phyloP scores from a whole-genome alignment of 306 rosid genomes.

The Corylus avellana region DNA sequence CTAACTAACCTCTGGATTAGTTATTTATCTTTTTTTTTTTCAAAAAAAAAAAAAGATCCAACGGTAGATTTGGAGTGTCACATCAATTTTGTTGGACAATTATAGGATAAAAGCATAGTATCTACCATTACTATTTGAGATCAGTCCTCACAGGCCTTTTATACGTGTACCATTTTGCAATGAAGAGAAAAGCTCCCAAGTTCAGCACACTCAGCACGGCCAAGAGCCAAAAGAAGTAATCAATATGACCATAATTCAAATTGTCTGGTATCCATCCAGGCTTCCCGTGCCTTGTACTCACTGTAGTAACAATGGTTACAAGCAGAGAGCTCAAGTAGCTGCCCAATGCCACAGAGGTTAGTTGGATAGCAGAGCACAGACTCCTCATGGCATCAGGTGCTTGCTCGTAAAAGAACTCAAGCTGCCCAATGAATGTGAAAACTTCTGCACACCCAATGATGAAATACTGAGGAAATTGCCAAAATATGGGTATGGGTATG shows the following conservation, averaged over 20 bases:
- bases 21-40: too few species aligned
- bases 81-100: too few species aligned
- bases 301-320: constrained; percentile 40
- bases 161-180: constrained; percentile 57
- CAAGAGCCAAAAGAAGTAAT: constrained; percentile 54
- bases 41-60: too few species aligned
- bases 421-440: constrained; percentile 42
- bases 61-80: too few species aligned
- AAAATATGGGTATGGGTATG: constrained; percentile 48
- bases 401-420: constrained; percentile 57
- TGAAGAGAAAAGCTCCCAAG: constrained; percentile 37
- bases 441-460: constrained; percentile 57
- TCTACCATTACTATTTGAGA: too few species aligned
- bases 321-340: constrained; percentile 56
- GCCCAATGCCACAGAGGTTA: constrained; percentile 48
- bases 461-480: constrained; percentile 61
- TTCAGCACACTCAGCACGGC: constrained; percentile 44
- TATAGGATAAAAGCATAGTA: too few species aligned
- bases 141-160: constrained; percentile 41
- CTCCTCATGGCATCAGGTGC: constrained; percentile 61
- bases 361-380: constrained; percentile 48
- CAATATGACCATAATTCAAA: constrained; percentile 49
- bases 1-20: too few species aligned
- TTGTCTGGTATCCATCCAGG: constrained; percentile 59
- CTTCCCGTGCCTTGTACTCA: constrained; percentile 33